These are phyloP conservation scores for Leishmania martiniquensis DNA, from an alignment of 208 protist genomes.

Conservation along the genomic window DNA sequence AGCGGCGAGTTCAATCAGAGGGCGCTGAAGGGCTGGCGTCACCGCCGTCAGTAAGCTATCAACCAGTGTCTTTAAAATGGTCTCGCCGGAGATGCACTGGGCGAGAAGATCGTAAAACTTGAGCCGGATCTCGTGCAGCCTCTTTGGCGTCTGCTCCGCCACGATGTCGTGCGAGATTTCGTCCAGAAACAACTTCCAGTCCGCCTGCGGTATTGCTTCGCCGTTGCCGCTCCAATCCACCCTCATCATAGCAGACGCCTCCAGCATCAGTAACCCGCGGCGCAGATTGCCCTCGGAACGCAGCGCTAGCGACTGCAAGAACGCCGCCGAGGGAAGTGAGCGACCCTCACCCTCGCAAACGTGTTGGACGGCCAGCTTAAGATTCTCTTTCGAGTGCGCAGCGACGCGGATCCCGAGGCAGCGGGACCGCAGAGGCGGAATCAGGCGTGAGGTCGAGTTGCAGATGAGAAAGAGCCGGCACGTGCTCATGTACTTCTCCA, in stretches of 20 bases:
- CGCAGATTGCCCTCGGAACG: conserved; percentile 95
- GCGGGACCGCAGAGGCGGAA: conserved; percentile 97
- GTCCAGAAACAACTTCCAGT: conserved; percentile 97
- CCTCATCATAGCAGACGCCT: conserved; percentile 90
- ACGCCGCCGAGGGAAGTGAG: conserved; percentile 48
- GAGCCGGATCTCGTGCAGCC: conserved; percentile 92
- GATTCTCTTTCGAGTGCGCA: conserved; percentile 92
- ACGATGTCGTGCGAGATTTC: conserved; percentile 94
- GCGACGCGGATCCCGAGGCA: conserved; percentile 98
- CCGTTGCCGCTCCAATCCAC: conserved; percentile 85
- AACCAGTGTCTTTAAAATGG: conserved; percentile 94
- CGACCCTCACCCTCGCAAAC: conserved; percentile 80
- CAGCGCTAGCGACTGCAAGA: conserved; percentile 76
- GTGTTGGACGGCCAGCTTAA: conserved; percentile 67
- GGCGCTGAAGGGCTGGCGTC: conserved; percentile 63
- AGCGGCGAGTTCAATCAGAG: conserved; percentile 93
- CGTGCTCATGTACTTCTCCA: conserved; percentile 99
- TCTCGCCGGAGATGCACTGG: conserved; percentile 98
- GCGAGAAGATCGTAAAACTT: conserved; percentile 98
- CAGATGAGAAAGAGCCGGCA: conserved; percentile 98
- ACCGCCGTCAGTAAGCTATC: conserved; percentile 81
- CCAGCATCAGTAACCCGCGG: conserved; percentile 97
- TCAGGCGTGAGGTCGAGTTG: conserved; percentile 94
- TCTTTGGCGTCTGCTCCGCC: conserved; percentile 94
- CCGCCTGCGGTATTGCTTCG: conserved; percentile 77